Evolutionary conservation across 2,329 filamentous ascomycete species (phyloP).

Genomic region (Coniosporium tulheliwenetii): DNA sequence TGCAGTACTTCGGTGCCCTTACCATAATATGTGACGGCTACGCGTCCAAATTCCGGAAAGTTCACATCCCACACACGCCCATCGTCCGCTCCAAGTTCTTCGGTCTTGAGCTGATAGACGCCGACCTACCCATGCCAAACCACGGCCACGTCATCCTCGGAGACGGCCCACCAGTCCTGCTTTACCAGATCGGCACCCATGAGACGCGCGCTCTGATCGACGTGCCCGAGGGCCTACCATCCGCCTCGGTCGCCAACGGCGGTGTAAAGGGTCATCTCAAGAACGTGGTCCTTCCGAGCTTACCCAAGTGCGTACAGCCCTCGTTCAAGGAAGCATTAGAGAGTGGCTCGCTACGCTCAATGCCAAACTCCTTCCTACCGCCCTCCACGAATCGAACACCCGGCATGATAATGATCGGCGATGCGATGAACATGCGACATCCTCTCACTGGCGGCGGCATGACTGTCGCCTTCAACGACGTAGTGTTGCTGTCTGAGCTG

Average conservation of each 20-base stretch:
- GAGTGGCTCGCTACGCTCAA: constrained; percentile 62
- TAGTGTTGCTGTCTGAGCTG: constrained; percentile 58
- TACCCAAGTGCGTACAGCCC: constrained; percentile 58
- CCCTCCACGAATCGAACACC: constrained; percentile 55
- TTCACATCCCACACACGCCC: constrained; percentile 52
- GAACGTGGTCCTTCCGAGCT: constrained; percentile 61
- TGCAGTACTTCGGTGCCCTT: constrained; percentile 65
- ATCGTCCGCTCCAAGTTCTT: constrained; percentile 77
- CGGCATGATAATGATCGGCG: constrained; percentile 70
- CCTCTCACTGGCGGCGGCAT: constrained; percentile 93
- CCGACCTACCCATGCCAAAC: constrained; percentile 54
- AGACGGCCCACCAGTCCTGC: constrained; percentile 60
- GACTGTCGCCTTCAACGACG: constrained; percentile 94
- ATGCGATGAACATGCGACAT: constrained; percentile 99
- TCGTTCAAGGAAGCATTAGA: constrained; percentile 64
- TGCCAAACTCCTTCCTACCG: constrained; percentile 94
- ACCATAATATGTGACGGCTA: constrained; percentile 91
- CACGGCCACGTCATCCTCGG: constrained; percentile 84
- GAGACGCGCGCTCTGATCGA: constrained; percentile 87
- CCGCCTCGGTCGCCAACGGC: constrained; percentile 57
- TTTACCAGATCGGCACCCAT: constrained; percentile 93
- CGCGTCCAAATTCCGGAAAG: constrained; percentile 76
- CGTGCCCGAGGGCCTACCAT: constrained; percentile 61
- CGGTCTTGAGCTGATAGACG: constrained; percentile 82
- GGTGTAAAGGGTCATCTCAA: constrained; percentile 74